Conservation (phyloP, 306 rosid species). For the Abrus pulchellus region DNA sequence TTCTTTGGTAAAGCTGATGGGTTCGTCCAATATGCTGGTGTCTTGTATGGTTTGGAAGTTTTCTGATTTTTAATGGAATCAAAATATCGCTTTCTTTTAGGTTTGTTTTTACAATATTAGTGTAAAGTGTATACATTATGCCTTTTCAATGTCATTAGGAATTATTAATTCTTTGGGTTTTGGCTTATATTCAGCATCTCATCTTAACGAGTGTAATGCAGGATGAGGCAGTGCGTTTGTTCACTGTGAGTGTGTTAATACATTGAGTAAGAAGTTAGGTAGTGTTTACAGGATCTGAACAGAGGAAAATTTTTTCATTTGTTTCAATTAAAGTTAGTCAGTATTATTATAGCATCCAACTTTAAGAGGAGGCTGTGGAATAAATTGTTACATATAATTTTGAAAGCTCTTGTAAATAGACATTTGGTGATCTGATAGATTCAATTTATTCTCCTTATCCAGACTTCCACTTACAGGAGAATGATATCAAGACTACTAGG, state of each 20-base stretch:
- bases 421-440: not conserved
- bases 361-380: not conserved
- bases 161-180: not conserved
- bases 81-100: constrained; percentile 6
- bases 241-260: not conserved
- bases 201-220: not conserved
- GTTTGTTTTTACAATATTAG: not conserved
- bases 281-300: too few species aligned
- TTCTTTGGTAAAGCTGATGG: constrained; percentile 37
- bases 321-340: too few species aligned
- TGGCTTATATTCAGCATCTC: not conserved
- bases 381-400: constrained; percentile 1
- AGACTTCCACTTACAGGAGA: not conserved
- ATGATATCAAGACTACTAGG: not conserved
- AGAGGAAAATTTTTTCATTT: too few species aligned
- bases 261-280: too few species aligned
- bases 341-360: not conserved
- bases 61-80: constrained; percentile 20
- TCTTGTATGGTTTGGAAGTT: constrained; percentile 45
- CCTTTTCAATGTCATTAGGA: constrained; percentile 23
- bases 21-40: constrained; percentile 40
- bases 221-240: constrained; percentile 1
- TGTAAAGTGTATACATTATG: not conserved
- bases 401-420: not conserved
- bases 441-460: not conserved